phyloP scores from a whole-genome alignment of 2,329 filamentous ascomycete species.

The Colletotrichum lindemuthianum region DNA sequence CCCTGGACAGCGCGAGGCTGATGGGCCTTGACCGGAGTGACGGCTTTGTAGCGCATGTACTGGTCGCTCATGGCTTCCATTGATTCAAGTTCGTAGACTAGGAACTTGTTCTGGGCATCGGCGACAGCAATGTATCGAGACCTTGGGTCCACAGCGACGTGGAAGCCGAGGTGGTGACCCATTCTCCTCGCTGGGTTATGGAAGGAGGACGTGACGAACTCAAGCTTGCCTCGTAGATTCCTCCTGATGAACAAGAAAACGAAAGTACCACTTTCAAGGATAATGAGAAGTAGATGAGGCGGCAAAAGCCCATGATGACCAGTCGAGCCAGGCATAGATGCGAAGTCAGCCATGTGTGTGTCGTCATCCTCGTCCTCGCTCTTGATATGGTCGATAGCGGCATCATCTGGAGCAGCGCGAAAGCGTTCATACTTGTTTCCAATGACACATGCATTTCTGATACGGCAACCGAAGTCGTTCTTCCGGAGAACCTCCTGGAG shows the following conservation, averaged over 20 bases:
- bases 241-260: slow-evolving; percentile 78
- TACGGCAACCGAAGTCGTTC: slow-evolving; percentile 80
- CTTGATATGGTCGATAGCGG: slow-evolving; percentile 44
- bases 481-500: slow-evolving; percentile 82
- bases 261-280: slow-evolving; percentile 77
- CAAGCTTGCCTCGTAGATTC: slow-evolving; percentile 54
- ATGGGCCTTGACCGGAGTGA: slow-evolving; percentile 67
- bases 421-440: slow-evolving; percentile 60
- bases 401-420: slow-evolving; percentile 44
- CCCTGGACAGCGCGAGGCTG: slow-evolving; percentile 67
- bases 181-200: slow-evolving; percentile 64
- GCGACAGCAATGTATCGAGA: slow-evolving; percentile 76
- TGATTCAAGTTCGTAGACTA: slow-evolving; percentile 75
- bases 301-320: slow-evolving; percentile 57
- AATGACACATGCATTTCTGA: slow-evolving; percentile 82
- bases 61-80: slow-evolving; percentile 61
- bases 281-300: slow-evolving; percentile 83
- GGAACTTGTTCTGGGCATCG: slow-evolving; percentile 75
- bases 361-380: slow-evolving; percentile 51
- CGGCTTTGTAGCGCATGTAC: slow-evolving; percentile 54
- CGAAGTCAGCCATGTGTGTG: slow-evolving; percentile 46
- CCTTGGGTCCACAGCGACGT: slow-evolving; percentile 81
- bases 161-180: slow-evolving; percentile 66
- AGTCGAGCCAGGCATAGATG: slow-evolving; percentile 25
- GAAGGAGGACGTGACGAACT: slow-evolving; percentile 70